Evolutionary conservation across 768 basidiomycete genomes (phyloP), one percentile per base, ranked within the genome.

Genomic region (Epithele typhae): DNA sequence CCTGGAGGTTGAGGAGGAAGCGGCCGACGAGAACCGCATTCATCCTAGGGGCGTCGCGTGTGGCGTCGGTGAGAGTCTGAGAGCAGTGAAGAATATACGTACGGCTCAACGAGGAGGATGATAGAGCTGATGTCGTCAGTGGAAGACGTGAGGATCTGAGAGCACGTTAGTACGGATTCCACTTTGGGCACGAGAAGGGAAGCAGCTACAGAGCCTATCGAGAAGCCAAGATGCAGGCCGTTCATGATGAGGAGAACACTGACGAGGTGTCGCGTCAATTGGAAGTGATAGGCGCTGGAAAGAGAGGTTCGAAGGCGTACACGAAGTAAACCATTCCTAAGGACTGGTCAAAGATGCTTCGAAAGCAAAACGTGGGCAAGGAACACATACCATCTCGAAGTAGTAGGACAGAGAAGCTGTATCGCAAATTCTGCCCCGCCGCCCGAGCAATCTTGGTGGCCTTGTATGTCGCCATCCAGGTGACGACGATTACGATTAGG

Each of bases 1-100:
- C 27, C 22, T 48, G 46, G 5, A 48, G 33, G 34, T 41, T 33
- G 25, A 48, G 40, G 19, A 42, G 46, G 19, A 48, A 48, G 25
- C 46, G 46, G 18, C 19, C 25, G 23, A 48, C 34, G 8, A 48
- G 35, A 0, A 48, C 21, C 6, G 46, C 22, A 18, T 39, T 48
- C 22, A 41, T 17, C 3, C 46, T 48, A 14, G 5, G 27, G 27
- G 27, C 8, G 27, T 7, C 7, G 25, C 17, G 36, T 18, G 19
- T 25, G 17, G 15, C 2, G n/a, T 15, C 27, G 27, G 7, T 30
- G 27, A 14, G 14, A 30, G 27, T 7, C 7, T 7, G 27, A 30
- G 14, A 14, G 27, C 7, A 14, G 27, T 17, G 5, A 24, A 14
- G 27, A 9, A 17, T 11, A 46, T 7, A 30, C 45, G 15, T 33